A percentile compares a stretch with the other conserved stretches of the same genome.
These are phyloP conservation scores for Penicillium oxalicum DNA, from an alignment of 2,329 filamentous ascomycete genomes.

Conservation along the genomic window DNA sequence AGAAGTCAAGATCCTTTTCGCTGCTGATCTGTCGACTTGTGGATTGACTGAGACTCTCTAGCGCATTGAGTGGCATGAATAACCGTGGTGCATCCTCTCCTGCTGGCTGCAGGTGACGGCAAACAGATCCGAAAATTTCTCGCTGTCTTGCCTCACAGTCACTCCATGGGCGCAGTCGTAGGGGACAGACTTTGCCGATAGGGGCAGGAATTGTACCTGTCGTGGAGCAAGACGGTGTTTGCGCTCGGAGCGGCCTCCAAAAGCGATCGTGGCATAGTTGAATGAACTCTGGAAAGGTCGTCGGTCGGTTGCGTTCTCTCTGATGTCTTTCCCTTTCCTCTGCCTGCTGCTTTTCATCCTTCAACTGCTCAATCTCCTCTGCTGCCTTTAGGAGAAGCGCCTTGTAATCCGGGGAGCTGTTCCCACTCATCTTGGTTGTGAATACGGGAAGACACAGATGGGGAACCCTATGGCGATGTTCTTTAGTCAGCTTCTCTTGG, in stretches of 20 bases:
- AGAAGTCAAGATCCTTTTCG: constrained; percentile 12
- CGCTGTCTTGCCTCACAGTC: constrained; percentile 11
- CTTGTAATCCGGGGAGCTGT: too few relatives aligned
- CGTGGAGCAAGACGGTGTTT: constrained; percentile 18
- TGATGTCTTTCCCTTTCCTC: neutral
- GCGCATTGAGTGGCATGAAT: constrained; percentile 5
- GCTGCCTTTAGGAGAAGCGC: neutral
- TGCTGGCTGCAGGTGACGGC: constrained; percentile 12
- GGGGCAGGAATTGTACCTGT: constrained; percentile 18
- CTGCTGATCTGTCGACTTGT: constrained; percentile 14
- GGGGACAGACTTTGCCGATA: constrained; percentile 22
- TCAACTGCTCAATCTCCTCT: neutral
- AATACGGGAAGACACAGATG: too few relatives aligned
- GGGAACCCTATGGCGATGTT: too few relatives aligned
- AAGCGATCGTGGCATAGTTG: constrained; percentile 13
- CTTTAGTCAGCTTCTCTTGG: too few relatives aligned
- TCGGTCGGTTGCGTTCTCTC: constrained; percentile 4
- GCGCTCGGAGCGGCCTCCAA: constrained; percentile 17
- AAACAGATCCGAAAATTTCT: constrained; percentile 5
- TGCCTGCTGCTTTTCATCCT: neutral
- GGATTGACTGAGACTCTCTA: constrained; percentile 15
- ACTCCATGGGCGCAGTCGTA: constrained; percentile 15
- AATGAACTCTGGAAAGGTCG: constrained; percentile 11
- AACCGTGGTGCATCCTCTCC: constrained; percentile 9
- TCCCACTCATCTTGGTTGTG: too few relatives aligned